Evolutionary conservation across 129 eudicot species (phyloP).

Genomic region (Flaveria robusta): DNA sequence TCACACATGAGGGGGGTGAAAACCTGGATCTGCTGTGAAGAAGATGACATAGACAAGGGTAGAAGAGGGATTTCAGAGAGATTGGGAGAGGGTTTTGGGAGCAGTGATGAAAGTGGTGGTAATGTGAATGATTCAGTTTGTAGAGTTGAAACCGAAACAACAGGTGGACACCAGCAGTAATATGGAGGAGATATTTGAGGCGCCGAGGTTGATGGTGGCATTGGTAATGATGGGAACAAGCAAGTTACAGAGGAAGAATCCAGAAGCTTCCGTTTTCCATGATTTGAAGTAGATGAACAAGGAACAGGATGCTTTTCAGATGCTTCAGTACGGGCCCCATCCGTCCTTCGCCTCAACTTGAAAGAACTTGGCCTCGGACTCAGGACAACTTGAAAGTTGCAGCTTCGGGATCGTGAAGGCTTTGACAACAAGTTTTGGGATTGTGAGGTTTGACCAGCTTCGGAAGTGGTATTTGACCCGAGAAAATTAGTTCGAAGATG

Average conservation of each 20-base stretch:
- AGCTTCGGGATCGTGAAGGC: conserved; percentile 40
- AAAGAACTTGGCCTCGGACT: conserved; percentile 35
- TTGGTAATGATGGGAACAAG: conserved; percentile 35
- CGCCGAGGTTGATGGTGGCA: conserved; percentile 28
- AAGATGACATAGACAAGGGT: conserved; percentile 43
- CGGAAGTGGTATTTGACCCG: conserved; percentile 37
- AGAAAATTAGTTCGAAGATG: conserved; percentile 57
- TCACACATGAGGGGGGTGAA: conserved; percentile 87
- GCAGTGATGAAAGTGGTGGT: conserved; percentile 35
- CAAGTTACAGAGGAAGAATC: conserved; percentile 30
- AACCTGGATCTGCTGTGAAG: conserved; percentile 68
- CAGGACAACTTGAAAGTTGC: conserved; percentile 51
- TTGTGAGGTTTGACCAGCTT: conserved; percentile 31
- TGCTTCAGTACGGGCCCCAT: neutral
- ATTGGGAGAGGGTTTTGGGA: conserved; percentile 46
- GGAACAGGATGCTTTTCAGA: neutral
- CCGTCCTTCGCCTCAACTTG: conserved; percentile 16
- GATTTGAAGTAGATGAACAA: conserved; percentile 6
- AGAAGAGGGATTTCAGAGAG: conserved; percentile 44
- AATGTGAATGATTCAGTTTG: conserved; percentile 34
- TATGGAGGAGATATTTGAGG: conserved; percentile 61
- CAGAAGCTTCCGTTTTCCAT: conserved; percentile 24
- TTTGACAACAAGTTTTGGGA: conserved; percentile 35
- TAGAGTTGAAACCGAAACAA: conserved; percentile 51
- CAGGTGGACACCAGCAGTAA: conserved; percentile 87